A percentile compares a stretch with the other conserved stretches of the same genome.
phyloP scores from a whole-genome alignment of 2,329 filamentous ascomycete genomes.

The Calonectria honghensis region DNA sequence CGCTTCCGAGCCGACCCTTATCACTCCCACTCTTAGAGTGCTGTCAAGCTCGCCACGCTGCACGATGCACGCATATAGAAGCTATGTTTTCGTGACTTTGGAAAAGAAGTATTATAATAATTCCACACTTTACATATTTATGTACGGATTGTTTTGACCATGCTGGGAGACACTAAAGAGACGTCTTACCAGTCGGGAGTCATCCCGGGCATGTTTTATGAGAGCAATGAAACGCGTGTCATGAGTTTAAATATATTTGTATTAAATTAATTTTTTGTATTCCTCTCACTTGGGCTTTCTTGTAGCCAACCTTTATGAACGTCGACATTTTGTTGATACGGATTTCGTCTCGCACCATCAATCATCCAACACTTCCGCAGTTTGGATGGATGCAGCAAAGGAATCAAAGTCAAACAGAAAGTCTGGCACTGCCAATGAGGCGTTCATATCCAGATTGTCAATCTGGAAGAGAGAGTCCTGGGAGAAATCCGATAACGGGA shows the following conservation, averaged over 20 bases:
- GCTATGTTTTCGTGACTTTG: neutral
- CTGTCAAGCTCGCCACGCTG: neutral
- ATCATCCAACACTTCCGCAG: neutral
- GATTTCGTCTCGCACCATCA: too few species aligned
- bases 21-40: neutral
- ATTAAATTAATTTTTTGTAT: too few species aligned
- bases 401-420: constrained; percentile 11
- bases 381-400: neutral
- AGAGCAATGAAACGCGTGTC: neutral
- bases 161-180: neutral
- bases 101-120: neutral
- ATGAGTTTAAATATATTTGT: neutral
- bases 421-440: neutral
- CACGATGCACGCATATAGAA: neutral
- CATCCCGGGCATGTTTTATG: neutral
- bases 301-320: neutral
- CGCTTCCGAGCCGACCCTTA: constrained; percentile 5
- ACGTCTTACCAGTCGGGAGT: neutral
- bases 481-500: too few species aligned
- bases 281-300: neutral
- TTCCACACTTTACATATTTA: neutral
- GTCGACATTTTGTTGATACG: neutral
- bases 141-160: neutral
- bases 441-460: neutral
- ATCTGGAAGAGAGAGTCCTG: neutral